These are phyloP conservation scores for Mortierella sp. DNA, from an alignment of 371 early-diverging fungal genomes.

Conservation along the genomic window DNA sequence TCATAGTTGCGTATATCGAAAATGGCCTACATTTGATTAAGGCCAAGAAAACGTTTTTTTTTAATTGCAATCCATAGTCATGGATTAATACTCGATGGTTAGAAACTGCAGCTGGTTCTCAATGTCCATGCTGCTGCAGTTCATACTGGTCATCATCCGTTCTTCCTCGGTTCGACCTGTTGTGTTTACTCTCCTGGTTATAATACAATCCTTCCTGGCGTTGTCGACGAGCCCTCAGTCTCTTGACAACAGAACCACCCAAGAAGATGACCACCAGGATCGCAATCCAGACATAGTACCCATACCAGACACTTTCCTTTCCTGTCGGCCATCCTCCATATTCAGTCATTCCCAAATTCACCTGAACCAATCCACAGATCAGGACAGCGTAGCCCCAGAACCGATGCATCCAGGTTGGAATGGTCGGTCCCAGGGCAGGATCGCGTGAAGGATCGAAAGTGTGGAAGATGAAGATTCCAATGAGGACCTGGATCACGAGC, in stretches of 20 bases:
- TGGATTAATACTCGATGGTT: too few relatives aligned
- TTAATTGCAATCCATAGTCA: too few relatives aligned
- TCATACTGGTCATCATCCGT: neutral
- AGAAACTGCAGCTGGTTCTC: too few relatives aligned
- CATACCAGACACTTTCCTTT: conserved; percentile 25
- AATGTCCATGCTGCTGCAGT: neutral
- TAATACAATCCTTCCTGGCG: neutral
- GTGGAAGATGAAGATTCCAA: conserved; percentile 35
- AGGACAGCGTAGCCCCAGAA: conserved; percentile 29
- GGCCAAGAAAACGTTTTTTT: too few relatives aligned
- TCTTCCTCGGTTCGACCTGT: neutral
- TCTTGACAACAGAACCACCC: conserved; percentile 24
- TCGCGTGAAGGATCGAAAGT: conserved; percentile 23
- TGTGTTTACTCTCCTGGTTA: too few relatives aligned
- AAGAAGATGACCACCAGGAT: conserved; percentile 16
- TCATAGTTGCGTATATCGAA: too few relatives aligned
- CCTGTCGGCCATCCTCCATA: conserved; percentile 37
- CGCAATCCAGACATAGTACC: conserved; percentile 16
- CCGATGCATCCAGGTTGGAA: conserved; percentile 37
- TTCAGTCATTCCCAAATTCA: conserved; percentile 17
- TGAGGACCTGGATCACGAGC: conserved; percentile 22
- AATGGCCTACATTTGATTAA: too few relatives aligned
- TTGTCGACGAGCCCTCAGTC: neutral
- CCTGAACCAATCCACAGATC: conserved; percentile 18
- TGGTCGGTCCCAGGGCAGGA: neutral